Base-by-base conservation (phyloP, 2,329 filamentous ascomycete genomes). In the Periconia digitata region DNA sequence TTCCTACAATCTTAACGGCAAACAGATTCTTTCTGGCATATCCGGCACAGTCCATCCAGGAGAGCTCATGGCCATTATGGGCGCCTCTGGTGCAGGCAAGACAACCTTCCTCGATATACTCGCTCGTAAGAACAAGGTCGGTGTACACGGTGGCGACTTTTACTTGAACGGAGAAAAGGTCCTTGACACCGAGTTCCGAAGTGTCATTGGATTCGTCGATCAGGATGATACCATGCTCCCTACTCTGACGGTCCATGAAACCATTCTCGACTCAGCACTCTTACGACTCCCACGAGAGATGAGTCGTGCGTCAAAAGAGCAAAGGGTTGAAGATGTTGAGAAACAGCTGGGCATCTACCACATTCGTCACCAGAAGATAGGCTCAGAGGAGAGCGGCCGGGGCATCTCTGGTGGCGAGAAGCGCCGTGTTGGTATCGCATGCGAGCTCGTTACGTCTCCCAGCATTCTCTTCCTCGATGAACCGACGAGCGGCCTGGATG, bases 341-440 rank as follows among this genome's bases (percentile, higher is more conserved):
- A 91, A 89, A 65, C 92, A 99, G 71, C 85, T 99, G 44, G 95
- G 94, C 1, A 97, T 99, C 52, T 85, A 89, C 63, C 87, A 92
- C 64, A 99, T 99, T 60, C 90, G 90, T 45, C 89, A 99, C 70
- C 95, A 95, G 36, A 78, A 96, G 43, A 96, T 99, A 62, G 94
- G 94, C 2, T 97, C 92, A 0, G 94, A 96, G 72, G 94, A 99
- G 74, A 91, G 87, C 53, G 92, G 92, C 10, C 89, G 94, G 51
- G 95, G 95, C 23, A 96, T 99, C 46, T 99, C 94, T 47, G 94
- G 94, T 44, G 94, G 94, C 55, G 94, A 99, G 74, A 97, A 97
- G 74, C 85, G 94, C 55, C 85, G 94, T 63, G 94, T 99, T 41
- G 91, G 92, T 40, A 99, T 99, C 64, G 94, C 95, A 40, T 99